A percentile compares a stretch with the other conserved stretches of the same genome.
Evolutionary conservation across 768 basidiomycete genomes (phyloP).

Genomic region (Tylopilus rubrobrunneus): DNA sequence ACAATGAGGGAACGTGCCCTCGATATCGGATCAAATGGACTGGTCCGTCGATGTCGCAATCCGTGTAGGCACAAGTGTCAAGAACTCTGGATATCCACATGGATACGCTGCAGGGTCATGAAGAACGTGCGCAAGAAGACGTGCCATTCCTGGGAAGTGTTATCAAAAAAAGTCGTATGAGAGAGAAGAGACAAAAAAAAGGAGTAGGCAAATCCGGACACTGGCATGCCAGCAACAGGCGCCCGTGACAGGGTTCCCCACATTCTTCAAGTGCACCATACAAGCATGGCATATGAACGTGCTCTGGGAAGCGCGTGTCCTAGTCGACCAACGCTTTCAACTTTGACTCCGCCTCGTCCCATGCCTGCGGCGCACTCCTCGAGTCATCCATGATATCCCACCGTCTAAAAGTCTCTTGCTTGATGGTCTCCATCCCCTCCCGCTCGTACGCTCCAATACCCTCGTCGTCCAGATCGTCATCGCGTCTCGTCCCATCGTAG

Average conservation of each 20-base stretch:
- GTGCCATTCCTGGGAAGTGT: no score
- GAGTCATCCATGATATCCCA: slow-evolving; percentile 16
- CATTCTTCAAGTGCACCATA: no score
- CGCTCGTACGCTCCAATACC: slow-evolving; percentile 9
- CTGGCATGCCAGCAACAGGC: no score
- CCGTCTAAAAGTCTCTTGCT: slow-evolving; percentile 8
- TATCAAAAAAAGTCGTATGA: no score
- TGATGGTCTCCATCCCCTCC: slow-evolving; percentile 16
- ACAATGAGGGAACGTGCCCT: background rate
- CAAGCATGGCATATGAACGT: no score
- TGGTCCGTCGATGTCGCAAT: no score
- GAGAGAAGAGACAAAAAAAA: no score
- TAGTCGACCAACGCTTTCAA: background rate
- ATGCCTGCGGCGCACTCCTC: slow-evolving; percentile 6
- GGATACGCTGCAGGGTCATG: background rate
- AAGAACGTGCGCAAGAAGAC: background rate
- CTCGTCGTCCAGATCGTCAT: slow-evolving; percentile 5
- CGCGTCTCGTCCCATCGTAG: slow-evolving; percentile 19
- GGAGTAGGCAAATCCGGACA: no score
- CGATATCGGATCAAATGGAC: background rate
- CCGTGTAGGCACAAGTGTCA: background rate
- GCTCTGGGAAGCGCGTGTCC: no score
- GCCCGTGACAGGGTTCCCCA: no score
- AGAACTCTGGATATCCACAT: background rate
- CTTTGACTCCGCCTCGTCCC: slow-evolving; percentile 16